Percentiles rank a stretch among this genome's conserved stretches.
Conservation (phyloP, 495 filamentous ascomycete species). For the Penicillium riverlandense region DNA sequence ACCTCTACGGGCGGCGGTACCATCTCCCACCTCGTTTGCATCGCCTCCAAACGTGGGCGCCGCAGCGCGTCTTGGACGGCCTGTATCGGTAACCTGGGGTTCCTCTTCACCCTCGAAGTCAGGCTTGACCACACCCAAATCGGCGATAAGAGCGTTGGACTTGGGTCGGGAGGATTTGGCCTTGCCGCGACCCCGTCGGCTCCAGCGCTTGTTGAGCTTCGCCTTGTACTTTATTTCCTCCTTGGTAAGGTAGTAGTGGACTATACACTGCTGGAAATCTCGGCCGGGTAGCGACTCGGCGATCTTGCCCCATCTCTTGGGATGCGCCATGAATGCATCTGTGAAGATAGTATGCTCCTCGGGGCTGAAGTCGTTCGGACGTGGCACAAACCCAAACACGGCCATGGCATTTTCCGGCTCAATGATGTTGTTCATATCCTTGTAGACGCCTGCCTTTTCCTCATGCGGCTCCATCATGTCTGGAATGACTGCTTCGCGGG, state of each 20-base stretch:
- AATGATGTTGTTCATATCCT: conserved; percentile 66
- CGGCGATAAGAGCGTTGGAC: conserved; percentile 69
- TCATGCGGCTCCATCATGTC: conserved; percentile 58
- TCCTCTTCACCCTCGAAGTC: conserved; percentile 52
- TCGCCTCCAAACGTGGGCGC: conserved; percentile 62
- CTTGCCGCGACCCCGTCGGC: conserved; percentile 53
- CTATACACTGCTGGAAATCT: conserved; percentile 78
- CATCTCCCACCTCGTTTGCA: conserved; percentile 43
- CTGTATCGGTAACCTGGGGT: conserved; percentile 56
- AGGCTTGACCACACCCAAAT: conserved; percentile 52
- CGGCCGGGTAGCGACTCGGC: conserved; percentile 64
- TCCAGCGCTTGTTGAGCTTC: conserved; percentile 63
- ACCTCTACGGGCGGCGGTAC: conserved; percentile 37
- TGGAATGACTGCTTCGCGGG: conserved; percentile 80
- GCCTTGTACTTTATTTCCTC: conserved; percentile 80
- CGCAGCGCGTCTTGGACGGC: conserved; percentile 61
- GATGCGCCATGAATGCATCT: conserved; percentile 67
- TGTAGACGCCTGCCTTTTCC: conserved; percentile 46
- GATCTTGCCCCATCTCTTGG: conserved; percentile 91
- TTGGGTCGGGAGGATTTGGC: conserved; percentile 49
- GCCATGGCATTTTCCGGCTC: conserved; percentile 58
- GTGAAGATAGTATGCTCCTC: conserved; percentile 75
- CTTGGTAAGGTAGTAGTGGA: conserved; percentile 95
- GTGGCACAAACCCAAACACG: conserved; percentile 66
- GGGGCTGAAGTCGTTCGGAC: conserved; percentile 73